Evolutionary conservation across 352 stramenopile species (phyloP), one percentile per base, ranked within the genome.

Genomic region (Aphanomyces euteiches): DNA sequence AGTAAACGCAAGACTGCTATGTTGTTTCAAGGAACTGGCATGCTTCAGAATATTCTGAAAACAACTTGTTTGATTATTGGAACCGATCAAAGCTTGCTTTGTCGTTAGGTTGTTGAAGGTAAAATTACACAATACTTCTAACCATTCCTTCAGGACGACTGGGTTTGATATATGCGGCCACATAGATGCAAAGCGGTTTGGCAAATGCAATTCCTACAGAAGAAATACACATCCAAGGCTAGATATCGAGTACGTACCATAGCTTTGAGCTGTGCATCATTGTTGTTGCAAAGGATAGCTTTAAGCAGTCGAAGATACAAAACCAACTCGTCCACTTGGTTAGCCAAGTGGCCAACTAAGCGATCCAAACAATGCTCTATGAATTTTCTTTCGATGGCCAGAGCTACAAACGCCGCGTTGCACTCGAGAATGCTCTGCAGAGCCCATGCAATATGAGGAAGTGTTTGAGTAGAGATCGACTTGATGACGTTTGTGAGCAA

Each of bases 351-450:
- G 12, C 54, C 7, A 10, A 37, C 36, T 6, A 61, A 39, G 7
- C 36, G n/a, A 19, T 19, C 43, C 54, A 61, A 61, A 37, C 54
- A 61, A 61, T 61, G 54, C 28, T 28, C 17, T 17, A 61, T n/a
- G 54, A 61, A 61, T 10, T 37, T 37, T 5, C 6, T 61, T 12
- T 61, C n/a, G 19, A 61, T 37, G 13, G 54, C 54, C 12, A n/a
- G 19, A 13, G 19, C 54, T 17, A 61, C 36, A 41, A 37, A 61
- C 10, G 10, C 12, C n/a, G 17, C 5, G 54, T 61, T 19, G 5
- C 28, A 10, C 43, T 61, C 54, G 12, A 61, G n/a, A 28, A 61
- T 13, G n/a, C 54, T 61, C n/a, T 61, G 54, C 54, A 61, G 7
- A 17, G 15, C 21, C n/a, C 10, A 3, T 13, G 54, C 54, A 13